phyloP scores from a whole-genome alignment of 306 rosid species.

The Sesbania bispinosa region DNA sequence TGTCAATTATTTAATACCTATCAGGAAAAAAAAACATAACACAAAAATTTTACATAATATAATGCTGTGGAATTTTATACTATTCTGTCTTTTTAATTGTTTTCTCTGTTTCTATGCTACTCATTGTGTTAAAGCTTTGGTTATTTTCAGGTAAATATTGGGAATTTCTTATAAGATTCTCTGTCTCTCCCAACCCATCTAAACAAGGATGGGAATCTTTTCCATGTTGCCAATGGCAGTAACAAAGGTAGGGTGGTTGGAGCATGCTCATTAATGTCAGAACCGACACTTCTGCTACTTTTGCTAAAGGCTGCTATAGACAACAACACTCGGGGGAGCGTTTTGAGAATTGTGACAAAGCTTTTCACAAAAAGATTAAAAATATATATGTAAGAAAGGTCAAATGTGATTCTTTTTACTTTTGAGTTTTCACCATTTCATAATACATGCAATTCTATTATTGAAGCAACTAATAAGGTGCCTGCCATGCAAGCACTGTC shows the following conservation, averaged over 20 bases:
- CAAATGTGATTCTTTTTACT: conserved; percentile 7
- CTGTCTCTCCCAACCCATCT: neutral
- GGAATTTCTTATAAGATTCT: conserved; percentile 23
- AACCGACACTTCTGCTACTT: conserved; percentile 26
- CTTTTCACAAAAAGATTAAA: neutral
- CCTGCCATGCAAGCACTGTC: neutral
- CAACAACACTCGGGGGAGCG: conserved; percentile 24
- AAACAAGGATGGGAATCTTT: conserved; percentile 25
- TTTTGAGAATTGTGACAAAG: conserved; percentile 15
- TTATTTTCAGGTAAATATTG: neutral
- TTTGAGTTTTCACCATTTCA: conserved; percentile 21
- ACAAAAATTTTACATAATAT: too few relatives aligned
- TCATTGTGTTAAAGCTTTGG: conserved; percentile 3
- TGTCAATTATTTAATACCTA: too few relatives aligned
- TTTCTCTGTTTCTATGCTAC: too few relatives aligned
- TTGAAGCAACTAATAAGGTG: too few relatives aligned
- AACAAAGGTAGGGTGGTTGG: neutral
- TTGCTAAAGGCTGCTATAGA: conserved; percentile 36
- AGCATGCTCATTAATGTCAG: conserved; percentile 35
- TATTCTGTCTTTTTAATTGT: too few relatives aligned
- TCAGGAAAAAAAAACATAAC: neutral
- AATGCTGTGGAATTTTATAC: too few relatives aligned
- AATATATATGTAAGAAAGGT: neutral
- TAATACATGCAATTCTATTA: neutral
- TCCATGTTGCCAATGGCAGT: neutral